Conservation (phyloP, 257 asterid species). For the Ehretia macrophylla region DNA sequence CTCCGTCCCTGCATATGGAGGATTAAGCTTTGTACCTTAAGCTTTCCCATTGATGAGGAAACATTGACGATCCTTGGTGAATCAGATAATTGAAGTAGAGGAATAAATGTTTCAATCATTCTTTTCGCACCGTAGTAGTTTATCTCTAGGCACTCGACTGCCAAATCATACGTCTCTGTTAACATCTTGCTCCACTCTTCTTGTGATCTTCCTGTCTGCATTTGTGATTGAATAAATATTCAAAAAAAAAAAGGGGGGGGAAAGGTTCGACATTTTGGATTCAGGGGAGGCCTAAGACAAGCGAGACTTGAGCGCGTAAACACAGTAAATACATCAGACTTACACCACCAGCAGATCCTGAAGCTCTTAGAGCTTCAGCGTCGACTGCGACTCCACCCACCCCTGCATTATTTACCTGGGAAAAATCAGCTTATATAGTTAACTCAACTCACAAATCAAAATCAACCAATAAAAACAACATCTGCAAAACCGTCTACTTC, state of each 20-base stretch:
- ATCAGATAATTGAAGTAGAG: constrained; percentile 50
- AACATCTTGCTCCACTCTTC: constrained; percentile 14
- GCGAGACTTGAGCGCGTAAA: no score
- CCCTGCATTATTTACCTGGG: constrained; percentile 50
- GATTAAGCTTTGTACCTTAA: constrained; percentile 31
- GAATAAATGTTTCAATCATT: constrained; percentile 38
- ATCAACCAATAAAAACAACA: no score
- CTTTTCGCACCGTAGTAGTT: constrained; percentile 50
- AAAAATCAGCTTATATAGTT: background rate
- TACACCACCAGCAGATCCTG: constrained; percentile 2
- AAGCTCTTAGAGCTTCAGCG: constrained; percentile 10
- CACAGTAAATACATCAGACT: background rate
- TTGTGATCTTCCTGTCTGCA: constrained; percentile 4
- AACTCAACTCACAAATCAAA: no score
- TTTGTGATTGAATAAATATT: no score
- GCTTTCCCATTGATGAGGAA: constrained; percentile 42
- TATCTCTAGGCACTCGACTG: constrained; percentile 37
- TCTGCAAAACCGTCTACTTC: no score
- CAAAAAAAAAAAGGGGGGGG: no score
- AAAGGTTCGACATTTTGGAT: no score
- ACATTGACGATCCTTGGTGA: constrained; percentile 64
- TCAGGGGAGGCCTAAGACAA: no score
- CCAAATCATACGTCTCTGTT: constrained; percentile 33
- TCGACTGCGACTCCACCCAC: constrained; percentile 22
- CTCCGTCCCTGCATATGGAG: no score